Base-by-base conservation (phyloP, 805 yeast species). In the Wickerhamomyces strasburgensis region DNA sequence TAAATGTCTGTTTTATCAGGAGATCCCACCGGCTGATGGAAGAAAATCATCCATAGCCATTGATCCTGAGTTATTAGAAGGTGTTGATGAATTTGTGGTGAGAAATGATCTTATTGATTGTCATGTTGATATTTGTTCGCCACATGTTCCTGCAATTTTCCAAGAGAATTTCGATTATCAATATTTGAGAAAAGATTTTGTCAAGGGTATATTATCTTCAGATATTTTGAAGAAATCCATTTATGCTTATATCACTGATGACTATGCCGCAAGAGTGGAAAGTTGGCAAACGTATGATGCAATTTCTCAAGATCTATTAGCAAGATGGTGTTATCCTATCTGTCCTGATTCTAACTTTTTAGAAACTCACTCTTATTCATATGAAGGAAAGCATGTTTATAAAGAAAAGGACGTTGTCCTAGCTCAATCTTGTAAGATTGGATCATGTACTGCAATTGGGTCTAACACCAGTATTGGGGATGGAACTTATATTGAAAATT, bases 141-240 rank as follows among this genome's bases (percentile, higher is more conserved):
- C 95, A 2, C 87, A 81, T 47, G 96, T 93, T 9, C 97, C 97
- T 1, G 93, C 94, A 13, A 81, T 90, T 43, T 93, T 90, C 65
- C 95, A 87, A 52, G 98, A 93, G 54, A 90, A 93, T 60, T 93
- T 93, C 52, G 98, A 93, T 64, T 93, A 89, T 59, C 96, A 90
- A 60, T 67, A 75, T 35, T 67, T 90, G 44, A 74, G 98, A 59
- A 69, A 74, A 25, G 98, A 93, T 62, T 93, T 90, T 55, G 84
- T 90, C 21, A 82, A 77, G 49, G 97, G 98, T 37, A 93, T 90
- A 18, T 68, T 93, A 42, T 81, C 93, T 13, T 82, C 94, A 35
- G 98, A 93, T 61, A 72, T 93, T 49, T 67, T 93, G 49, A 89
- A 88, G 47, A 90, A 93, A 57, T 84, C 89, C 38, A 84, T 93